phyloP scores from a whole-genome alignment of 2,329 filamentous ascomycete genomes.

The Hortaea werneckii region DNA sequence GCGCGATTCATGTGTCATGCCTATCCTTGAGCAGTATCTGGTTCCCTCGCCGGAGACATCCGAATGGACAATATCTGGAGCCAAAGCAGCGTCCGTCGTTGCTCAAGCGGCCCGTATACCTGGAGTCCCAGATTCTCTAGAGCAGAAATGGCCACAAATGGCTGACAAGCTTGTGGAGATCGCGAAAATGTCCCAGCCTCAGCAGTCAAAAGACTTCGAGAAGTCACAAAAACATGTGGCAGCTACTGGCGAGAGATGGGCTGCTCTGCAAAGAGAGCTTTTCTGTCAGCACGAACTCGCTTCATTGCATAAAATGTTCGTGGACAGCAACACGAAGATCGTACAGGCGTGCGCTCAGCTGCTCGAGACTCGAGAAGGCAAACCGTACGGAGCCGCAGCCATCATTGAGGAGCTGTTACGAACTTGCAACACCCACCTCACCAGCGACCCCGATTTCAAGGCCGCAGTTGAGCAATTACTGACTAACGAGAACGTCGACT shows the following conservation, averaged over 20 bases:
- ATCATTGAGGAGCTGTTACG: conserved; percentile 45
- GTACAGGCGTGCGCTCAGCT: conserved; percentile 41
- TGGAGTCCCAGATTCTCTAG: conserved; percentile 31
- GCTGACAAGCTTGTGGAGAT: conserved; percentile 51
- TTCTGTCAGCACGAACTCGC: conserved; percentile 19
- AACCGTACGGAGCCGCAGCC: conserved; percentile 55
- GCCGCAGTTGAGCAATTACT: conserved; percentile 38
- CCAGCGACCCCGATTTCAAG: conserved; percentile 34
- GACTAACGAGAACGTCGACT: conserved; percentile 43
- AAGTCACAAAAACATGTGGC: conserved; percentile 61
- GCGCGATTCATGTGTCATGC: conserved; percentile 38
- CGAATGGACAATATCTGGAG: conserved; percentile 42
- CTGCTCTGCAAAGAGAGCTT: conserved; percentile 43
- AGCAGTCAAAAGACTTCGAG: conserved; percentile 67
- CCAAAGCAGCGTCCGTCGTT: conserved; percentile 35
- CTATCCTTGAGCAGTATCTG: conserved; percentile 45
- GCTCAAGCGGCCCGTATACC: conserved; percentile 17
- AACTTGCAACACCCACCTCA: conserved; percentile 32
- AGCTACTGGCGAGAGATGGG: conserved; percentile 53
- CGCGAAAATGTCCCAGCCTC: conserved; percentile 67
- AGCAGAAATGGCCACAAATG: conserved; percentile 52
- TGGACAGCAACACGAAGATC: conserved; percentile 32
- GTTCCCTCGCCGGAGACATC: conserved; percentile 34
- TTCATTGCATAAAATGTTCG: conserved; percentile 13
- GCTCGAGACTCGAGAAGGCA: conserved; percentile 48